Percentiles rank a stretch among this genome's conserved stretches.
These are phyloP conservation scores for Tetrastigma voinierianum DNA, from an alignment of 164 flowering plant species.

Conservation along the genomic window DNA sequence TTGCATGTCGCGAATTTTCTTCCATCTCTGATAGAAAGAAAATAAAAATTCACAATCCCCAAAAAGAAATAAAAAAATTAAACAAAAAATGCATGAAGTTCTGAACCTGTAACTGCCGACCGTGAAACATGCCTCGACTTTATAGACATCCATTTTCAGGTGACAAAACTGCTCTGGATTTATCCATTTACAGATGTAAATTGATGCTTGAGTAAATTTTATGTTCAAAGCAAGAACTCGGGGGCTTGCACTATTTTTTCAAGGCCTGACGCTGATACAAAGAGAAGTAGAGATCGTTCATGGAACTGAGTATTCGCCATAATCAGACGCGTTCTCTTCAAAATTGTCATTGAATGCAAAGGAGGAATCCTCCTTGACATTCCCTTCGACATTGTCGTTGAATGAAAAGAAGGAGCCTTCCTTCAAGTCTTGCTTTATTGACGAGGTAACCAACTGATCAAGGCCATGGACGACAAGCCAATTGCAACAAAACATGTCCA, in stretches of 20 bases:
- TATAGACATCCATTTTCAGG: no score
- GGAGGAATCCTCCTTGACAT: not conserved
- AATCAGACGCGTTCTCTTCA: slow-evolving; percentile 1
- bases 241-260: not conserved
- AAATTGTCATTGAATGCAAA: not conserved
- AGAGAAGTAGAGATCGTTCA: not conserved
- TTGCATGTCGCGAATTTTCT: no score
- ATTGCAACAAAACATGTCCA: slow-evolving; percentile 10
- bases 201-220: not conserved
- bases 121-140: no score
- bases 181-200: not conserved
- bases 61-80: no score
- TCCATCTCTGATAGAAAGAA: no score
- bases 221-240: not conserved
- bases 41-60: no score
- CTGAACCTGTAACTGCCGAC: no score
- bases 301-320: not conserved
- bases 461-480: slow-evolving; percentile 23
- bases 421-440: not conserved
- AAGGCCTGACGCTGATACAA: not conserved
- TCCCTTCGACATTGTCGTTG: no score
- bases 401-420: not conserved
- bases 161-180: no score
- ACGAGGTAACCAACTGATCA: not conserved
- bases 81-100: no score